These are phyloP conservation scores for Backusella parvicylindrica DNA, from an alignment of 192 early-diverging fungal genomes.

Conservation along the genomic window DNA sequence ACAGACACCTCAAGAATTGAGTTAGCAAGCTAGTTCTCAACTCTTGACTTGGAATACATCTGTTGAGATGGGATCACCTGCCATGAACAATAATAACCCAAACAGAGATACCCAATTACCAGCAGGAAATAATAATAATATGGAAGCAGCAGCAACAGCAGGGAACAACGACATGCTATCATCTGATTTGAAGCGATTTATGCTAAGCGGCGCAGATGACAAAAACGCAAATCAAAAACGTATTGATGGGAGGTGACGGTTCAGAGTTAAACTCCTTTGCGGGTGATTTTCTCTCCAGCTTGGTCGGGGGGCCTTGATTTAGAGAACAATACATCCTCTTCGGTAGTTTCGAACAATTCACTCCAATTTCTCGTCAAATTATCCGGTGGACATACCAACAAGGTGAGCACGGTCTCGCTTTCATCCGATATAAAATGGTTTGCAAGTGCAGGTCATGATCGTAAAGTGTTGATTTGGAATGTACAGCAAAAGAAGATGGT, in stretches of 20 bases:
- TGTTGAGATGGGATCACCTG: not conserved
- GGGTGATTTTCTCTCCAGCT: slow-evolving; percentile 31
- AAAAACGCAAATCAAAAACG: slow-evolving; percentile 19
- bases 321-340: slow-evolving; percentile 5
- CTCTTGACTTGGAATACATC: slow-evolving; percentile 3
- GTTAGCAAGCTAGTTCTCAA: slow-evolving; percentile 6
- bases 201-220: slow-evolving; percentile 36
- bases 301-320: slow-evolving; percentile 27
- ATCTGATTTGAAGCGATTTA: slow-evolving; percentile 36
- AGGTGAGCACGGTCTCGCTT: slow-evolving; percentile 46
- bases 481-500: slow-evolving; percentile 36
- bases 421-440: slow-evolving; percentile 42
- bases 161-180: slow-evolving; percentile 10
- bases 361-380: slow-evolving; percentile 12
- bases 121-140: not conserved
- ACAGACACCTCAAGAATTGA: not conserved
- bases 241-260: slow-evolving; percentile 25
- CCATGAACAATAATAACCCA: not conserved
- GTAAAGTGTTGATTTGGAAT: slow-evolving; percentile 53
- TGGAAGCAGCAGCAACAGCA: not conserved
- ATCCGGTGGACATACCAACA: slow-evolving; percentile 39
- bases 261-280: slow-evolving; percentile 30
- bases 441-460: slow-evolving; percentile 51
- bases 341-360: slow-evolving; percentile 12
- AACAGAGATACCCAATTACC: not conserved